Evolutionary conservation across 164 flowering plant species (phyloP), one percentile per base, ranked within the genome.

Genomic region (Aristolochia californica): DNA sequence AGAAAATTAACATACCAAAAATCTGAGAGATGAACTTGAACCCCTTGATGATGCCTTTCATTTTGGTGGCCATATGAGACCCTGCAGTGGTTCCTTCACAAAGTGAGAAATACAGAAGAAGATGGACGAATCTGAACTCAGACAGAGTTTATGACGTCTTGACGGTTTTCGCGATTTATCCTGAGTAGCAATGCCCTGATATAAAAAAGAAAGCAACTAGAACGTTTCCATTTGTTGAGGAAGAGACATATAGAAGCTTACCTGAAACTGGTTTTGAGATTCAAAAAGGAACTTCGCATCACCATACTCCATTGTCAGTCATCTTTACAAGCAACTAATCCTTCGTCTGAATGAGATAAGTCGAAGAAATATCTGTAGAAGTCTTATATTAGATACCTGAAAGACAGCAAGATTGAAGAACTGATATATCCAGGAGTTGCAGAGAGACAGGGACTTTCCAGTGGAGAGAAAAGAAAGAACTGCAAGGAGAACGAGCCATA

Each of bases 1-100:
- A 10, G 10, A 12, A 21, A 43, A 54, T 18, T 14, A 18, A n/a
- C 47, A 69, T 80, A 86, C 97, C 90, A 70, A 89, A 87, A 30
- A 89, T 74, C 53, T 85, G 83, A 38, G 90, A 67, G 54, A 87
- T 78, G 72, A 22, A 83, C 57, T 83, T 89, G 80, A 84, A 78
- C 27, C 91, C 80, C 66, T 84, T 86, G 65, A 72, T 79, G 68
- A 89, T 65, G 59, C 95, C 95, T 72, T 84, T 89, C 68, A 86
- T 77, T 66, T 84, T 89, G 59, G 83, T 73, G n/a, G 70, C 74
- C 96, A 82, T 84, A 51, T 62, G 23, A 8, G 62, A 21, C 63
- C 16, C 45, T 18, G 53, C 55, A 53, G 27, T 17, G 55, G 21
- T 13, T 13, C 61, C 57, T 59, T 52, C 5, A 43, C 20, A 55